Evolutionary conservation across 352 stramenopile genomes (phyloP), one percentile per base, ranked within the genome.

Genomic region (Globisporangium heterothallicum): DNA sequence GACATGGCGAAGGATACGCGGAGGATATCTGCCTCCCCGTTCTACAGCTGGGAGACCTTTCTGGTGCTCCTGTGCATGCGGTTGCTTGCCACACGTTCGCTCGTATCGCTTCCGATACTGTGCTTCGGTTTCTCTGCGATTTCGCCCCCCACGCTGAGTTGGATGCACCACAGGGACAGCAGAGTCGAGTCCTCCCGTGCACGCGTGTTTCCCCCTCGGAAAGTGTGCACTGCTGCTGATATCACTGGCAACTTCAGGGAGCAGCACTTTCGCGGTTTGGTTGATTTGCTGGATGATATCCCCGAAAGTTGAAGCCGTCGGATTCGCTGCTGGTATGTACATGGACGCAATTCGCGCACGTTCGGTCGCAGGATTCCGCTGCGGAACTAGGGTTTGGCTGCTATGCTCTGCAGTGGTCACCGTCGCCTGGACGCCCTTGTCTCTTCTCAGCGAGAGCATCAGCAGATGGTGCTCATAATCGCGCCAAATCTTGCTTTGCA

Each of bases 331-430:
- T 0, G 75, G 78, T 21, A 89, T 67, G 25, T 74, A 68, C 45
- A 73, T 64, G 6, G 66, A 64, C 26, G 74, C 18, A 21, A 90
- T 41, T 14, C 76, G 60, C 16, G 69, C 62, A 2, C 78, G 66
- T 35, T 92, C 81, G n/a, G 77, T 66, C 12, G 78, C 74, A 2
- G 81, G 74, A 19, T 86, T 89, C 2, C 81, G 60, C 40, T 84
- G 72, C 5, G 76, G 78, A 14, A 84, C 68, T 2, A 89, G 65
- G 3, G 81, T 92, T 53, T 92, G 81, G 0, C 66, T 69, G 4
- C 49, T 29, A 10, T 73, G 35, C 3, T 83, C 61, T 0, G 53
- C 43, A 9, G 72, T 64, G 6, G 26, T 36, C 19, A 86, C 74
- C 0, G 70, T 87, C 3, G 81, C 81, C 59, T 92, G 81, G 16